phyloP scores from a whole-genome alignment of 495 filamentous ascomycete genomes.

The Xanthoparmelia taractica region DNA sequence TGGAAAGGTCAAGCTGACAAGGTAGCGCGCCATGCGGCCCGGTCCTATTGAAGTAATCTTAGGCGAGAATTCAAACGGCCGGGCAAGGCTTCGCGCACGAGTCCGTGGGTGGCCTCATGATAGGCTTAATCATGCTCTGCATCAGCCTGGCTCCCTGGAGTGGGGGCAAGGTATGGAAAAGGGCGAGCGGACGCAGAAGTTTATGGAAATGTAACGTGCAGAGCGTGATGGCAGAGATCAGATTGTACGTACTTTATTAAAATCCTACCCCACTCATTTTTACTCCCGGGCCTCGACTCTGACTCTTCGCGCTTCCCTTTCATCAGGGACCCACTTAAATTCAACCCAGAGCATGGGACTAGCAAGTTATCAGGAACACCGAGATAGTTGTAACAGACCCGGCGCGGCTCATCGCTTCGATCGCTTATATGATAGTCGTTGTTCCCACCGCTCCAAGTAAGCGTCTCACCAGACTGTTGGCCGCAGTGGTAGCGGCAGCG shows the following conservation, averaged over 20 bases:
- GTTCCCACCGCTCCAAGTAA: constrained; percentile 38
- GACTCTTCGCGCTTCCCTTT: neutral
- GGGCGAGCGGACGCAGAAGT: neutral
- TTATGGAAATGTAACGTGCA: too few species aligned
- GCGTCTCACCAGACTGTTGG: constrained; percentile 43
- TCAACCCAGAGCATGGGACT: neutral
- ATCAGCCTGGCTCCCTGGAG: neutral
- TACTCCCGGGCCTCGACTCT: neutral
- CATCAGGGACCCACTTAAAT: neutral
- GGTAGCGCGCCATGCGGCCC: neutral
- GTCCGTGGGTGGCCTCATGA: too few species aligned
- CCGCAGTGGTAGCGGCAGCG: constrained; percentile 41
- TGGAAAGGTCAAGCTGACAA: too few species aligned
- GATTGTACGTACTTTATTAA: neutral
- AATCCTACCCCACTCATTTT: neutral
- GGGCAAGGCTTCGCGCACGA: too few species aligned
- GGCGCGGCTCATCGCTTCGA: constrained; percentile 40
- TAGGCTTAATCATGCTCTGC: neutral
- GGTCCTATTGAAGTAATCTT: neutral
- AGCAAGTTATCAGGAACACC: constrained; percentile 3
- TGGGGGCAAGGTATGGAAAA: neutral
- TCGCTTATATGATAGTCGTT: constrained; percentile 35
- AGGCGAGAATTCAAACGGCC: neutral
- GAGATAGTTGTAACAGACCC: constrained; percentile 32
- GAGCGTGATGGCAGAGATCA: neutral